These are phyloP conservation scores for Colletotrichum sojae DNA, from an alignment of 2,329 filamentous ascomycete genomes.

Conservation along the genomic window DNA sequence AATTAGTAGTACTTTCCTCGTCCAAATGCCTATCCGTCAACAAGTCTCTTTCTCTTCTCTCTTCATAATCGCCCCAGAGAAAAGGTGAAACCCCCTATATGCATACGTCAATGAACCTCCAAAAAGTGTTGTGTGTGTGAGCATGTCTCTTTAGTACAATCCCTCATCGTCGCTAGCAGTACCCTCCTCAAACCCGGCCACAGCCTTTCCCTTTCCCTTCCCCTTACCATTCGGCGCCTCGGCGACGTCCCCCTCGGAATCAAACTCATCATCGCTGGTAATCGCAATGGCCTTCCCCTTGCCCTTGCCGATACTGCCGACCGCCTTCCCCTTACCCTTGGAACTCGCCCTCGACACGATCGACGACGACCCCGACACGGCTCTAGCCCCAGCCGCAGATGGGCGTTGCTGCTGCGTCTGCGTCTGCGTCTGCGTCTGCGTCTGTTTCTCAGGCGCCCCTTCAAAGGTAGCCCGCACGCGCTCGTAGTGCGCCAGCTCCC, in stretches of 20 bases:
- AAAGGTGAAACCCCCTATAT: no score
- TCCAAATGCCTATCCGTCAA: conserved; percentile 1
- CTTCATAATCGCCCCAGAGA: background rate
- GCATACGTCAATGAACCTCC: no score
- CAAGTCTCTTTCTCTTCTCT: background rate
- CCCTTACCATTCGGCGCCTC: conserved; percentile 45
- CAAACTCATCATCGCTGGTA: conserved; percentile 52
- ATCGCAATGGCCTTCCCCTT: conserved; percentile 54
- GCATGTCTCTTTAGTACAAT: conserved; percentile 60
- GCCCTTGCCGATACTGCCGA: conserved; percentile 51
- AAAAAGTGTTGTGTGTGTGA: no score
- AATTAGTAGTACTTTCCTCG: background rate
- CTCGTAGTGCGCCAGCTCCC: conserved; percentile 94
- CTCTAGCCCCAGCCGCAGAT: conserved; percentile 26
- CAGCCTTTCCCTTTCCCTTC: conserved; percentile 72
- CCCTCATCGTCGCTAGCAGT: conserved; percentile 71
- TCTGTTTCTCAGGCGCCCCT: conserved; percentile 65
- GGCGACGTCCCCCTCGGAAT: conserved; percentile 49
- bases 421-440: conserved; percentile 48
- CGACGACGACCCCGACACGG: conserved; percentile 49
- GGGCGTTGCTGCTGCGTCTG: conserved; percentile 43
- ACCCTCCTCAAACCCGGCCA: conserved; percentile 66
- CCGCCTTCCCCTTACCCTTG: conserved; percentile 55
- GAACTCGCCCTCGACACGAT: conserved; percentile 45
- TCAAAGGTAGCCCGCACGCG: conserved; percentile 88